Evolutionary conservation across 305 asterid species (phyloP).

Genomic region (Fraxinus floribunda): DNA sequence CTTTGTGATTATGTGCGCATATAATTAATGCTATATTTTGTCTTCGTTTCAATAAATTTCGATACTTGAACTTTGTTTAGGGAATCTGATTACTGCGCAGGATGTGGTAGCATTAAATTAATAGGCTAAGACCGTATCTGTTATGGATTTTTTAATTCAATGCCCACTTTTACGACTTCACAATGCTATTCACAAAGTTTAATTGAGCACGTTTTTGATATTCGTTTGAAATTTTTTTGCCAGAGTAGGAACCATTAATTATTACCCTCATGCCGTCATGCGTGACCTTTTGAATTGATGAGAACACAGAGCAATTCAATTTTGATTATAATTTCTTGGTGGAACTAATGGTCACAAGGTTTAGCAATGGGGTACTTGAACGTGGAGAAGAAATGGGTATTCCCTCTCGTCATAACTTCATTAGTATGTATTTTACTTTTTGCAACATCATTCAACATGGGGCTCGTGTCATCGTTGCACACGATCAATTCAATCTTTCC

Average conservation of each 20-base stretch:
- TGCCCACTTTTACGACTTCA: background rate
- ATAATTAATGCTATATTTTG: background rate
- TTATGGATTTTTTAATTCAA: conserved; percentile 2
- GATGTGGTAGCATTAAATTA: conserved; percentile 10
- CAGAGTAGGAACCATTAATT: conserved; percentile 26
- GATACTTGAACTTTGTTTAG: background rate
- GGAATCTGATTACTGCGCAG: background rate
- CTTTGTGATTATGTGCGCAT: background rate
- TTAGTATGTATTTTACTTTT: conserved; percentile 55
- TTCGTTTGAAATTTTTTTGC: conserved; percentile 26
- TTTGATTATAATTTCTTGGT: conserved; percentile 27
- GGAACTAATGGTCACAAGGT: conserved; percentile 37
- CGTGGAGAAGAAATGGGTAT: conserved; percentile 79
- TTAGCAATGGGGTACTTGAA: conserved; percentile 17
- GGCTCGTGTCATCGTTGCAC: conserved; percentile 60
- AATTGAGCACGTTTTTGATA: conserved; percentile 21
- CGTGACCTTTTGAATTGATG: conserved; percentile 27
- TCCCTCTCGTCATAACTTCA: conserved; percentile 71
- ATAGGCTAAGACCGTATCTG: background rate
- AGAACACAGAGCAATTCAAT: conserved; percentile 14
- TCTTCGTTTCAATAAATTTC: background rate
- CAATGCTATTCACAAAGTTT: conserved; percentile 23
- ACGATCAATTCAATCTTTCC: conserved; percentile 62
- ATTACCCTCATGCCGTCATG: background rate
- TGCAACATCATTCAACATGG: conserved; percentile 78